Evolutionary conservation across 2,329 filamentous ascomycete genomes (phyloP).

Genomic region (Colletotrichum zoysiae): DNA sequence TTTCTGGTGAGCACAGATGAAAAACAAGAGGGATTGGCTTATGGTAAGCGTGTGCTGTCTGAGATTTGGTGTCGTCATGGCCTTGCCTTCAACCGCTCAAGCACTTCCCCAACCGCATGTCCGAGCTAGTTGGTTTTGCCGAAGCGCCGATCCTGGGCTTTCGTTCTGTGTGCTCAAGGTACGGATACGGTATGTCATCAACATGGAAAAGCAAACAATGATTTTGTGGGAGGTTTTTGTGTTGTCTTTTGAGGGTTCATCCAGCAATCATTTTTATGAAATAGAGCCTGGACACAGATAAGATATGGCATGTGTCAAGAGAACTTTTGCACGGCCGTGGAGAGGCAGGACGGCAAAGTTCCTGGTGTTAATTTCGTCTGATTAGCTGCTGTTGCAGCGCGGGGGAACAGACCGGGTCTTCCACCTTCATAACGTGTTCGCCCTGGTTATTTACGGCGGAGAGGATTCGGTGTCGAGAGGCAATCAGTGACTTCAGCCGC

Average conservation of each 20-base stretch:
- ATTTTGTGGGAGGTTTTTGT: not conserved
- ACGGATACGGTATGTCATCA: too few relatives aligned
- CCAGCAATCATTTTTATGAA: too few relatives aligned
- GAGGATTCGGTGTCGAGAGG: not conserved
- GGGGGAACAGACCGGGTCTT: too few relatives aligned
- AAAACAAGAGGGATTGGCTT: conserved; percentile 27
- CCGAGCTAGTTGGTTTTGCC: conserved; percentile 12
- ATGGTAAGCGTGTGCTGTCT: not conserved
- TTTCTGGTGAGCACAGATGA: conserved; percentile 3
- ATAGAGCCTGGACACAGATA: too few relatives aligned
- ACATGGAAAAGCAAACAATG: not conserved
- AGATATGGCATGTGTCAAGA: not conserved
- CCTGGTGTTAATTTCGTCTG: not conserved
- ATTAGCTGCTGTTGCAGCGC: not conserved
- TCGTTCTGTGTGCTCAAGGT: too few relatives aligned
- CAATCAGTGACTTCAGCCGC: not conserved
- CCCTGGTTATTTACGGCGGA: not conserved
- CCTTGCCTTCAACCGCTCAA: conserved; percentile 10
- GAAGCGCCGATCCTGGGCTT: not conserved
- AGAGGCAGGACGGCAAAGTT: not conserved
- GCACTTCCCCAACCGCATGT: conserved; percentile 37
- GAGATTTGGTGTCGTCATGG: conserved; percentile 31
- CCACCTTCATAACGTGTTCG: not conserved
- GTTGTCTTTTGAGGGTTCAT: too few relatives aligned
- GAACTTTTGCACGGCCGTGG: too few relatives aligned